These are phyloP conservation scores for Tagetes erecta DNA, from an alignment of 129 eudicot genomes.

Conservation along the genomic window DNA sequence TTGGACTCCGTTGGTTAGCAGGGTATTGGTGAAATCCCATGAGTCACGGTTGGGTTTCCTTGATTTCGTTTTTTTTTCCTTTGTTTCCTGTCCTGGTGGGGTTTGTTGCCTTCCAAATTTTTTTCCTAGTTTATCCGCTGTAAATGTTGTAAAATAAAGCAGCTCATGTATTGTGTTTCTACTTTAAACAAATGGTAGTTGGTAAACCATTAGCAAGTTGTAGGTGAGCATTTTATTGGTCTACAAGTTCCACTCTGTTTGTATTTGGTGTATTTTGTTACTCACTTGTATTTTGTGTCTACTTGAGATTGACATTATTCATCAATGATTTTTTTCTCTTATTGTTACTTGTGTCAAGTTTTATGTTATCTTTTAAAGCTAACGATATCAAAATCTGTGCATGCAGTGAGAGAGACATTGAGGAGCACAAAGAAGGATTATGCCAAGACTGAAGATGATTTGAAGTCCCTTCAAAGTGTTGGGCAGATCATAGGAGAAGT, in stretches of 20 bases:
- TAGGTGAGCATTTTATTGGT: constrained; percentile 1
- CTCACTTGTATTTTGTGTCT: neutral
- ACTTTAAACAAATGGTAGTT: neutral
- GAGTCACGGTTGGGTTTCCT: neutral
- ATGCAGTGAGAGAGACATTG: constrained; percentile 70
- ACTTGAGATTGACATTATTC: constrained; percentile 8
- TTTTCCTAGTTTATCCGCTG: neutral
- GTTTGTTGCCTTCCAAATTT: neutral
- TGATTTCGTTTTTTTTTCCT: neutral
- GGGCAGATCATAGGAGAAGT: constrained; percentile 99
- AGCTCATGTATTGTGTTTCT: neutral
- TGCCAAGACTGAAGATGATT: constrained; percentile 95
- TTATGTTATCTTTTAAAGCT: constrained; percentile 1
- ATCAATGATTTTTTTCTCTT: neutral
- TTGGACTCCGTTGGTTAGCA: too few species aligned
- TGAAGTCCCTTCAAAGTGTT: constrained; percentile 98
- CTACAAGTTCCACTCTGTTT: neutral
- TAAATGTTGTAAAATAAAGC: neutral
- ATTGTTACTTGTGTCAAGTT: neutral
- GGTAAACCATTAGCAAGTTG: neutral
- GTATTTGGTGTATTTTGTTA: constrained; percentile 5
- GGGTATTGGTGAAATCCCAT: too few species aligned
- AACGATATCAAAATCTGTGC: constrained; percentile 15
- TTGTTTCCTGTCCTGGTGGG: neutral
- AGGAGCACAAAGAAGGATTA: constrained; percentile 78